Conservation (phyloP, 805 yeast species). For the Ogataea nakhonphanomensis region DNA sequence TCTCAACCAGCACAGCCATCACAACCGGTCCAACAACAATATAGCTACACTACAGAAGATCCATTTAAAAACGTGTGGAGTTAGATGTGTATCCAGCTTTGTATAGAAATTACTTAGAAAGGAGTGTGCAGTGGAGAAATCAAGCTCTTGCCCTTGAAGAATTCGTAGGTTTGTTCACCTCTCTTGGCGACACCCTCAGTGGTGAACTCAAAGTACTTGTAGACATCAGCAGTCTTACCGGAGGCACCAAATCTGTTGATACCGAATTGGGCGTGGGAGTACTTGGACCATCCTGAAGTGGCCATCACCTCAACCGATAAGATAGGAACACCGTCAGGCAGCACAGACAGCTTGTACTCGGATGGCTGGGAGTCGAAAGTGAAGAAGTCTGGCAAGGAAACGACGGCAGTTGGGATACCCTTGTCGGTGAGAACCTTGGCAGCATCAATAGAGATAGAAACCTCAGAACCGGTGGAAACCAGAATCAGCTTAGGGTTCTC, state of each 20-base stretch:
- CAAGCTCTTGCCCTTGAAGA: conserved; percentile 73
- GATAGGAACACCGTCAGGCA: conserved; percentile 94
- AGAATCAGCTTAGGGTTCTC: conserved; percentile 67
- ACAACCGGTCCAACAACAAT: conserved; percentile 2
- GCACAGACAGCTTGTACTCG: conserved; percentile 78
- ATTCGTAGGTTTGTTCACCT: conserved; percentile 73
- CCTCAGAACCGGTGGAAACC: conserved; percentile 95
- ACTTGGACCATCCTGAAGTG: conserved; percentile 89
- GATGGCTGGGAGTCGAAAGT: conserved; percentile 82
- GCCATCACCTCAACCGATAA: conserved; percentile 92
- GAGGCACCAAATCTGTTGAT: conserved; percentile 95
- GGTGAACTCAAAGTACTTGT: conserved; percentile 84
- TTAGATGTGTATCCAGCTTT: conserved; percentile 5
- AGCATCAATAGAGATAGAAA: conserved; percentile 75
- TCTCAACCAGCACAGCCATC: conserved; percentile 3
- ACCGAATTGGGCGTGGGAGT: conserved; percentile 96
- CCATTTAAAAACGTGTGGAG: conserved; percentile 34
- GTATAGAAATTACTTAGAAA: conserved; percentile 34
- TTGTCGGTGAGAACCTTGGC: conserved; percentile 62
- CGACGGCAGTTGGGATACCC: conserved; percentile 77
- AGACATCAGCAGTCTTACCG: conserved; percentile 81
- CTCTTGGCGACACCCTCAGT: conserved; percentile 89
- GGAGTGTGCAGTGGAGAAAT: conserved; percentile 79
- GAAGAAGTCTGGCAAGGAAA: conserved; percentile 88
- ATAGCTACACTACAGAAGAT: conserved; percentile 23